Evolutionary conservation across 306 rosid genomes (phyloP).

Genomic region (Sindora glabra): DNA sequence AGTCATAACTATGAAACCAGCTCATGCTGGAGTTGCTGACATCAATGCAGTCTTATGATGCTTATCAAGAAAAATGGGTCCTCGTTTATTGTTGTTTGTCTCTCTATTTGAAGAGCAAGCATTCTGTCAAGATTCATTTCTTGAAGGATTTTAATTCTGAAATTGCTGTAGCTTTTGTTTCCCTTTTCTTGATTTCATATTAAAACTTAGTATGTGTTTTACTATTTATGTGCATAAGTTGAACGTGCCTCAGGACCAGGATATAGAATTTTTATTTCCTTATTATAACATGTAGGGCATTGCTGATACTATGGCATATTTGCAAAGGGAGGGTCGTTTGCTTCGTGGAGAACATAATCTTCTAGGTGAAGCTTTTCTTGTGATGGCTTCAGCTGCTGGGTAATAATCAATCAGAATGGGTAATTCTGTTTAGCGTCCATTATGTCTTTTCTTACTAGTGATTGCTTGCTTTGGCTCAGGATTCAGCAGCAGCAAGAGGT

Average conservation of each 20-base stretch:
- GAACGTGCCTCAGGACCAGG: neutral
- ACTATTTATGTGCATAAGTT: neutral
- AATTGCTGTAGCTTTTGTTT: slow-evolving; percentile 9
- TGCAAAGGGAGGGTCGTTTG: slow-evolving; percentile 83
- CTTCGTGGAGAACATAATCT: slow-evolving; percentile 95
- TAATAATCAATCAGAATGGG: slow-evolving; percentile 27
- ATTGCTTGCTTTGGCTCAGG: slow-evolving; percentile 43
- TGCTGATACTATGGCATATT: slow-evolving; percentile 80
- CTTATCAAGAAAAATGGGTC: neutral
- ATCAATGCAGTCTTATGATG: neutral
- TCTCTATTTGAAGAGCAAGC: neutral
- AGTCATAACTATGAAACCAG: neutral
- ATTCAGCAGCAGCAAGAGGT: slow-evolving; percentile 96
- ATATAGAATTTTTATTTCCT: slow-evolving; percentile 8
- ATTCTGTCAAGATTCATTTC: slow-evolving; percentile 1
- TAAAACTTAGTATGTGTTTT: too few relatives aligned
- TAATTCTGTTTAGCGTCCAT: neutral
- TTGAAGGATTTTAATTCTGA: neutral
- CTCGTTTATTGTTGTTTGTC: neutral
- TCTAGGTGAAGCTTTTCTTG: slow-evolving; percentile 94
- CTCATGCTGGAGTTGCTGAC: neutral
- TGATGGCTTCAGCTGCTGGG: slow-evolving; percentile 98
- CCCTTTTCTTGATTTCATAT: too few relatives aligned
- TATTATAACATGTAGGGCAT: slow-evolving; percentile 55
- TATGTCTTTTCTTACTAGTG: slow-evolving; percentile 6